These are phyloP conservation scores for Ascochyta clinopodiicola DNA, from an alignment of 2,329 filamentous ascomycete genomes.

Conservation along the genomic window DNA sequence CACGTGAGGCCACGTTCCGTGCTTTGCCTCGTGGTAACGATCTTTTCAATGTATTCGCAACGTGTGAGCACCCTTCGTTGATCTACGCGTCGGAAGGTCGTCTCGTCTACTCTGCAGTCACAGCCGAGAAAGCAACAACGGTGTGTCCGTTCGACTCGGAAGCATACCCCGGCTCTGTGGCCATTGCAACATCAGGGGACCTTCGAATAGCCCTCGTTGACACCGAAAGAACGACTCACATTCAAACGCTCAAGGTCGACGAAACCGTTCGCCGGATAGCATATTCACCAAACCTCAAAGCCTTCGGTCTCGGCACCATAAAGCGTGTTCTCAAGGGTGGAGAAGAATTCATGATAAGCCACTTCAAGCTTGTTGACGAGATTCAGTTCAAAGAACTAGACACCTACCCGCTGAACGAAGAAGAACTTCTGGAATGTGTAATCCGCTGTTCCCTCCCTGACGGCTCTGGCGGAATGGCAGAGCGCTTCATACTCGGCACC, in stretches of 20 bases:
- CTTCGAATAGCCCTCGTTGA: conserved; percentile 84
- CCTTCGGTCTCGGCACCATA: conserved; percentile 88
- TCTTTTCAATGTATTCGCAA: conserved; percentile 84
- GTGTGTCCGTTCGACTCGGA: conserved; percentile 84
- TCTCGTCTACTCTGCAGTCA: conserved; percentile 91
- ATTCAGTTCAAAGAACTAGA: conserved; percentile 82
- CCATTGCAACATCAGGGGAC: conserved; percentile 77
- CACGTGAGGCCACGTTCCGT: conserved; percentile 82
- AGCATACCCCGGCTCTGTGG: conserved; percentile 80
- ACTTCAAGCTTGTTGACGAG: conserved; percentile 91
- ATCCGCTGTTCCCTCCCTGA: conserved; percentile 76
- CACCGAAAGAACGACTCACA: conserved; percentile 83
- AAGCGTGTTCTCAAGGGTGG: conserved; percentile 73
- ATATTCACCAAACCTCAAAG: conserved; percentile 78
- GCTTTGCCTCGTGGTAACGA: conserved; percentile 71
- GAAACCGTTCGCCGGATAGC: conserved; percentile 87
- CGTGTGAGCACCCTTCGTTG: conserved; percentile 90
- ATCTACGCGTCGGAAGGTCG: conserved; percentile 90
- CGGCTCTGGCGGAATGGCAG: conserved; percentile 62
- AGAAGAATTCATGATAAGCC: conserved; percentile 77
- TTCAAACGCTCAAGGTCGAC: conserved; percentile 77
- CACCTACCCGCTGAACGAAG: conserved; percentile 67
- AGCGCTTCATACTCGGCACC: conserved; percentile 92
- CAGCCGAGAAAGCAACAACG: conserved; percentile 81
- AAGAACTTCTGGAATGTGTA: conserved; percentile 85